Percentiles rank a stretch among this genome's conserved stretches.
Evolutionary conservation across 2,329 filamentous ascomycete species (phyloP).

Genomic region (Cordyceps fumosorosea): DNA sequence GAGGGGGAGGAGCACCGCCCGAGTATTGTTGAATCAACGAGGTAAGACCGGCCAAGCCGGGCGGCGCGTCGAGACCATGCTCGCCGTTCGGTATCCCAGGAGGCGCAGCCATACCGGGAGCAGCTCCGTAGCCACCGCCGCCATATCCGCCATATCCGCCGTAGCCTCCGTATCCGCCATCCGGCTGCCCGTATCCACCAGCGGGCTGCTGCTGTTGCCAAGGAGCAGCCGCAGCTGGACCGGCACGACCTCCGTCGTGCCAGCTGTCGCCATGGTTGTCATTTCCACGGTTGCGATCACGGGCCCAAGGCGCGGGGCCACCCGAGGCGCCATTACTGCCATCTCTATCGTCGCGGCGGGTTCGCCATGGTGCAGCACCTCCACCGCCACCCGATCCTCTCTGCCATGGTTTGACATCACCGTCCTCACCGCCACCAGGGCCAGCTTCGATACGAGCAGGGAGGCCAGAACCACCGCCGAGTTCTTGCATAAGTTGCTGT

Average conservation of each 20-base stretch:
- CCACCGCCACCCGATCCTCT: constrained; percentile 78
- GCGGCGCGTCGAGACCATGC: constrained; percentile 45
- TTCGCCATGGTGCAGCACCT: constrained; percentile 74
- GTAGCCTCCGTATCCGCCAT: constrained; percentile 51
- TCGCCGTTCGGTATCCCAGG: constrained; percentile 36
- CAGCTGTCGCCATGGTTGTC: constrained; percentile 28
- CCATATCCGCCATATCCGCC: constrained; percentile 41
- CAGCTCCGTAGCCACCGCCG: constrained; percentile 36
- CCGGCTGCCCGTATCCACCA: constrained; percentile 38
- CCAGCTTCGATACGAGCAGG: constrained; percentile 83
- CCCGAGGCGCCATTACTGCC: constrained; percentile 31
- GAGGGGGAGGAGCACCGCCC: constrained; percentile 45
- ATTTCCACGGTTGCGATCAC: constrained; percentile 49
- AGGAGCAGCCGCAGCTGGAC: constrained; percentile 24
- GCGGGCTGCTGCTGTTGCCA: constrained; percentile 37
- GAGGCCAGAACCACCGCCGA: constrained; percentile 67
- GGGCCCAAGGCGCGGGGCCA: constrained; percentile 53
- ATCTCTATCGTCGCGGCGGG: constrained; percentile 44
- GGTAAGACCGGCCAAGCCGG: constrained; percentile 52
- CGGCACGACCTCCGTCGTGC: constrained; percentile 22
- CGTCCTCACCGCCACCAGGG: constrained; percentile 52
- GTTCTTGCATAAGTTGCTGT: constrained; percentile 94
- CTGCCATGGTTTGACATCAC: constrained; percentile 78
- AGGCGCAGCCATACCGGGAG: constrained; percentile 31
- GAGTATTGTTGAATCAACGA: constrained; percentile 63